Conservation (phyloP, 805 yeast genomes). For the Maudiozyma saulgeensis region DNA sequence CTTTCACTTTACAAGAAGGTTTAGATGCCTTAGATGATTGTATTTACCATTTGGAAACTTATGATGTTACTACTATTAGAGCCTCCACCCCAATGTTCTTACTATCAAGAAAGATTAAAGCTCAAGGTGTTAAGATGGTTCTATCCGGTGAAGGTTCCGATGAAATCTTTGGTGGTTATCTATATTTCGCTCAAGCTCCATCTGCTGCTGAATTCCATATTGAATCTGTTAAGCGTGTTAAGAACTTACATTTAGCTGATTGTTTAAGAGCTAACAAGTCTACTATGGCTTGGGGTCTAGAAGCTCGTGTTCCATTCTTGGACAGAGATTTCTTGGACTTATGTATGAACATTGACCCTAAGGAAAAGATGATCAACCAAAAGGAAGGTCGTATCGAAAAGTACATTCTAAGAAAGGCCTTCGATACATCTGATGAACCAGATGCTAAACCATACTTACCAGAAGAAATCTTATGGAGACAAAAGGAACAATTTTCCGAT, state of each 20-base stretch:
- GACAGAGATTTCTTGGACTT: constrained; percentile 87
- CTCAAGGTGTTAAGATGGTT: constrained; percentile 99
- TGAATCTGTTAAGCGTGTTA: constrained; percentile 92
- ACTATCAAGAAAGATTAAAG: constrained; percentile 92
- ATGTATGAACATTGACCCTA: constrained; percentile 90
- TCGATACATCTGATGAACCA: constrained; percentile 85
- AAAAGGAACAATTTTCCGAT: constrained; percentile 98
- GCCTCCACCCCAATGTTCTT: constrained; percentile 99
- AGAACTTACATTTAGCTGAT: constrained; percentile 94
- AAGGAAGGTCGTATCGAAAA: constrained; percentile 80
- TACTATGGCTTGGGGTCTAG: constrained; percentile 99
- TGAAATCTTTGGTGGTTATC: constrained; percentile 97
- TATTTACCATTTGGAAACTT: constrained; percentile 91
- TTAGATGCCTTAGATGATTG: constrained; percentile 92
- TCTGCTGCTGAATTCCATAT: constrained; percentile 85
- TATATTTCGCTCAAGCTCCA: constrained; percentile 96
- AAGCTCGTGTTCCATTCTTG: constrained; percentile 98
- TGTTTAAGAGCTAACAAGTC: constrained; percentile 98
- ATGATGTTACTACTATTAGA: constrained; percentile 96
- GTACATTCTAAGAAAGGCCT: constrained; percentile 94
- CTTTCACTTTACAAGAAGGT: constrained; percentile 94
- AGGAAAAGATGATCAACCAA: constrained; percentile 74
- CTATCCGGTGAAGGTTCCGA: constrained; percentile 98
- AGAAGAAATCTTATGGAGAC: constrained; percentile 96
- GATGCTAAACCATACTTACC: constrained; percentile 79